Base-by-base conservation (phyloP, 345 rosid genomes). In the Salix exigua region DNA sequence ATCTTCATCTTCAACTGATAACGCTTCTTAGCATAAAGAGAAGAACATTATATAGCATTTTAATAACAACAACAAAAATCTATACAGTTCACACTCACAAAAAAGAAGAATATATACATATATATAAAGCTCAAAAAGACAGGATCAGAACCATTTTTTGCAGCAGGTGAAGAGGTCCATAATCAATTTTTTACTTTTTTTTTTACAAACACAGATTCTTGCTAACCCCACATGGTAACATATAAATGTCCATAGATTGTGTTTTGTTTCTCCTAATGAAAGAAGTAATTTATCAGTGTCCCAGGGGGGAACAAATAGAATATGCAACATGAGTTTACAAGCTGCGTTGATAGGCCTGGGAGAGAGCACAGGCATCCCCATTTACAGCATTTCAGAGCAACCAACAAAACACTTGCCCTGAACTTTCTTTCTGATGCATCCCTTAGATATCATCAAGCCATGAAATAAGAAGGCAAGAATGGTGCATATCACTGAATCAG, bases 1-100 rank as follows among this genome's bases (percentile, higher is more conserved):
- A 68, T 88, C 87, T 70, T 78, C 84, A 13, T 86, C 89, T 83
- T 82, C 78, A 77, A 75, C 55, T 71, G 55, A 68, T 40, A 63
- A 75, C 8, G 64, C 35, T 28, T 21, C 66, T 68, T 30, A 71
- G 50, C 40, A 75, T 44, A 17, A 71, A 63, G 58, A 61, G 46
- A 28, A 65, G 48, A 76, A 40, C 38, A 74, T 10, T 70, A 23
- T 65, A 8, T 48, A 48, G 8, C 1, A n/a, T 7, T 40, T 40
- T 26, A 19, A 8, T n/a, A 55, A 9, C 60, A 51, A 35, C 35
- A 35, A 66, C 19, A 1, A 23, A 33, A 33, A 23, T 66, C 40
- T 35, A 8, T 9, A 35, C 13, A n/a, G 62, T 55, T 55, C 28
- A 55, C 62, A n/a, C 26, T 13, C 5, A 13, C 14, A 46, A 46